Evolutionary conservation across 768 basidiomycete species (phyloP).

Genomic region (Boletus patriciae): DNA sequence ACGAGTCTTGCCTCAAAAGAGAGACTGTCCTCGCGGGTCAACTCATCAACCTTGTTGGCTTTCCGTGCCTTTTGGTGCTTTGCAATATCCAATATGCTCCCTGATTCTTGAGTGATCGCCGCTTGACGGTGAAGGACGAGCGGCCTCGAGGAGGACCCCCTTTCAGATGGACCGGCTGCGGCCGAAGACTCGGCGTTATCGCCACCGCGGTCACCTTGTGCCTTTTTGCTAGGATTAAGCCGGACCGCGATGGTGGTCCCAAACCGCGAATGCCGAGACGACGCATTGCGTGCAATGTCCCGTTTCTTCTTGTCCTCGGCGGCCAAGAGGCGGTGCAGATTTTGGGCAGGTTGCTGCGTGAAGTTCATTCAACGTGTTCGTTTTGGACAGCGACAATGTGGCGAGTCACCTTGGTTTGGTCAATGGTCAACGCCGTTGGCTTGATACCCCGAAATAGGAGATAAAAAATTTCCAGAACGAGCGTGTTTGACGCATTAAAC

Average conservation of each 20-base stretch:
- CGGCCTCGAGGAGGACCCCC: conserved; percentile 43
- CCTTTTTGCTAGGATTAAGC: conserved; percentile 58
- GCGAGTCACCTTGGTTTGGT: conserved; percentile 60
- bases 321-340: conserved; percentile 73
- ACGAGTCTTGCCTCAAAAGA: conserved; percentile 60
- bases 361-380: conserved; percentile 10
- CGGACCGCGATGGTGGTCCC: conserved; percentile 90
- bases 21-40: conserved; percentile 66
- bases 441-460: conserved; percentile 81
- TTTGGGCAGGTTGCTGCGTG: conserved; percentile 62
- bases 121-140: conserved; percentile 84
- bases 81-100: conserved; percentile 67
- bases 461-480: conserved; percentile 91
- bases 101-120: conserved; percentile 69
- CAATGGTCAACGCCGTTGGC: conserved; percentile 54
- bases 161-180: conserved; percentile 20
- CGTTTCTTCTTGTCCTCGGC: conserved; percentile 68
- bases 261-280: conserved; percentile 91
- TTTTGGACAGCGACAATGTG: conserved; percentile 4
- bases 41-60: conserved; percentile 61
- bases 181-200: conserved; percentile 26
- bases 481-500: conserved; percentile 83
- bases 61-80: conserved; percentile 64
- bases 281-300: conserved; percentile 50
- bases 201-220: conserved; percentile 16